These are phyloP conservation scores for Taiwanofungus camphoratus DNA, from an alignment of 1,284 basidiomycete genomes.

Conservation along the genomic window DNA sequence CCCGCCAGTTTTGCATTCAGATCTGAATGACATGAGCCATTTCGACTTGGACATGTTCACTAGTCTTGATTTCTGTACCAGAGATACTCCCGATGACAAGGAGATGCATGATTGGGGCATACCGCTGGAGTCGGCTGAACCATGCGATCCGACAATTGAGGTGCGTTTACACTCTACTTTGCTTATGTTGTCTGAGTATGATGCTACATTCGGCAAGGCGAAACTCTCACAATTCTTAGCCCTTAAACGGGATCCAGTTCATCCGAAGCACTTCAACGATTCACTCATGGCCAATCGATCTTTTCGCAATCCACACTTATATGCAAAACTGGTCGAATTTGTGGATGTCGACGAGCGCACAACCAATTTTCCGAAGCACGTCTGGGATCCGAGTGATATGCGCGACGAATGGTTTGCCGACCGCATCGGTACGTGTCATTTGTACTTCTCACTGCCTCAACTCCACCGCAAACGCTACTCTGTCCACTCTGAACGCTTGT, in stretches of 20 bases:
- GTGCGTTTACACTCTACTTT: slow-evolving; percentile 35
- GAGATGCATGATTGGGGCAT: slow-evolving; percentile 81
- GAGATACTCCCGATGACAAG: too few relatives aligned
- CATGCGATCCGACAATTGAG: slow-evolving; percentile 56
- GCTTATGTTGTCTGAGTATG: slow-evolving; percentile 20
- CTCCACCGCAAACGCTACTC: too few relatives aligned
- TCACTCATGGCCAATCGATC: slow-evolving; percentile 84
- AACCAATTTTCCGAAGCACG: slow-evolving; percentile 66
- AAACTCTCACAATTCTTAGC: slow-evolving; percentile 74
- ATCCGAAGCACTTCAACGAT: slow-evolving; percentile 91
- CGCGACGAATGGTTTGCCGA: slow-evolving; percentile 64
- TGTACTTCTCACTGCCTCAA: too few relatives aligned
- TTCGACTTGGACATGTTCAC: too few relatives aligned
- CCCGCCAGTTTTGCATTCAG: too few relatives aligned
- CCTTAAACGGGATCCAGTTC: slow-evolving; percentile 56
- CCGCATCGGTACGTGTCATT: slow-evolving; percentile 56
- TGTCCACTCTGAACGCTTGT: too few relatives aligned
- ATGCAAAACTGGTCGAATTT: slow-evolving; percentile 88
- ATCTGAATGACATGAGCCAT: too few relatives aligned
- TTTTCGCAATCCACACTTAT: slow-evolving; percentile 93
- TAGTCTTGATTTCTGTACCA: too few relatives aligned
- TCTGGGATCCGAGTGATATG: slow-evolving; percentile 68
- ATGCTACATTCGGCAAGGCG: slow-evolving; percentile 42
- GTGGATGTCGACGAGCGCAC: slow-evolving; percentile 83
- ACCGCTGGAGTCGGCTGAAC: slow-evolving; percentile 49